phyloP scores from a whole-genome alignment of 2,329 filamentous ascomycete genomes.

The Botryotinia calthae region DNA sequence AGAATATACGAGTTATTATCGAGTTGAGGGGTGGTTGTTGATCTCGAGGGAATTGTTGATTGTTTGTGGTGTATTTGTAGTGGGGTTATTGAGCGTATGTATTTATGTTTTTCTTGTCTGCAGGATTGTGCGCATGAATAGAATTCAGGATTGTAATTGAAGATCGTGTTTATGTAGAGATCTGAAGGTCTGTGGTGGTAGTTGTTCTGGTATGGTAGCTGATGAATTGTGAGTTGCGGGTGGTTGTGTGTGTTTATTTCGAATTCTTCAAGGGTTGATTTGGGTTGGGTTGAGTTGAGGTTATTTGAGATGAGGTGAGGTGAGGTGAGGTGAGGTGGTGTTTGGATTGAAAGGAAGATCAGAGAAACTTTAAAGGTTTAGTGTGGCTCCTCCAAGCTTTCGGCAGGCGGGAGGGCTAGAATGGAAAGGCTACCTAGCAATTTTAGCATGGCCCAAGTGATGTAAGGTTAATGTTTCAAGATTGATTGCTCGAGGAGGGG shows the following conservation, averaged over 20 bases:
- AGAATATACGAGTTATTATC: conserved; percentile 3
- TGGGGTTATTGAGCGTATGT: neutral
- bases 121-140: conserved; percentile 23
- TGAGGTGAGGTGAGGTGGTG: conserved; percentile 9
- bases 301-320: neutral
- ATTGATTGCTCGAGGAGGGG: neutral
- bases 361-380: conserved; percentile 18
- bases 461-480: neutral
- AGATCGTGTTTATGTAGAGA: conserved; percentile 9
- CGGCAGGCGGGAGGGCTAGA: conserved; percentile 14
- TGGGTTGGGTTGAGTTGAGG: neutral
- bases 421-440: neutral
- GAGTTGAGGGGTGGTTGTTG: conserved; percentile 21
- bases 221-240: neutral
- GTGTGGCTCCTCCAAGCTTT: conserved; percentile 12
- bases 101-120: conserved; percentile 17
- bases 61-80: conserved; percentile 17
- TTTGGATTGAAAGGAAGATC: conserved; percentile 15
- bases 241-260: conserved; percentile 2
- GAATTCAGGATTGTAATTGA: conserved; percentile 25
- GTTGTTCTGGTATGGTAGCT: neutral
- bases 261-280: conserved; percentile 1
- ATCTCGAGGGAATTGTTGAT: conserved; percentile 8
- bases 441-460: neutral
- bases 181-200: neutral